Evolutionary conservation across 345 rosid species (phyloP), one percentile per base, ranked within the genome.

Genomic region (Firmiana major): DNA sequence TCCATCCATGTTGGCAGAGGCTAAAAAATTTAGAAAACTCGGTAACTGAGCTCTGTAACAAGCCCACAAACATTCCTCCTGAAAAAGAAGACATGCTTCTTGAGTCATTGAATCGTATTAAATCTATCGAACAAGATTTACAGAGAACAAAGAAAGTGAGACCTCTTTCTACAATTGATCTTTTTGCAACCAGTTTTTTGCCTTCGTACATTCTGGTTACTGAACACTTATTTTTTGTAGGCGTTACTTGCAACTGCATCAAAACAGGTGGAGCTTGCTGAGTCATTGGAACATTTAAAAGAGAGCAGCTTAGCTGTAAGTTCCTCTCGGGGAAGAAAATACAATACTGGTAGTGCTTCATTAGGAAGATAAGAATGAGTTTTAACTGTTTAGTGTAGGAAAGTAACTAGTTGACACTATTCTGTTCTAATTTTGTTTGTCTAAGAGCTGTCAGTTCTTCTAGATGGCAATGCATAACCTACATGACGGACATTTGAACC

Each of bases 61-160:
- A 85, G 79, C 97, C 89, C 10, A 80, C 88, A 78, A 86, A 80
- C 51, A 93, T 93, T 77, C 97, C 99, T 79, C 92, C 88, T 17
- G 98, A 93, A 85, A 95, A 95, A 85, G 99, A 95, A 42, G 85
- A 89, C 79, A 92, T 92, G 80, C 91, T 95, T 83, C 92, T 79
- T 36, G 97, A 93, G 66, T 96, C 97, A 3, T 72, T 93, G 88
- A 87, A 77, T 77, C 91, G 99, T 62, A 93, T 92, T 78, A 96
- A 80, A 87, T 85, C 83, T 69, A 95, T 95, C 40, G 99, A 95
- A 71, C 84, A 88, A 77, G 99, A 95, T 82, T 83, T 95, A 55
- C 97, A 92, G 82, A 93, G 85, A 90, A 95, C 99, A 78, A 95
- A 90, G 82, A 89, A 80, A 82, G 99, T 95, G 83, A 64, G 69